Evolutionary conservation across 192 early-diverging fungal genomes (phyloP).

Genomic region (Backusella tuberculispora): DNA sequence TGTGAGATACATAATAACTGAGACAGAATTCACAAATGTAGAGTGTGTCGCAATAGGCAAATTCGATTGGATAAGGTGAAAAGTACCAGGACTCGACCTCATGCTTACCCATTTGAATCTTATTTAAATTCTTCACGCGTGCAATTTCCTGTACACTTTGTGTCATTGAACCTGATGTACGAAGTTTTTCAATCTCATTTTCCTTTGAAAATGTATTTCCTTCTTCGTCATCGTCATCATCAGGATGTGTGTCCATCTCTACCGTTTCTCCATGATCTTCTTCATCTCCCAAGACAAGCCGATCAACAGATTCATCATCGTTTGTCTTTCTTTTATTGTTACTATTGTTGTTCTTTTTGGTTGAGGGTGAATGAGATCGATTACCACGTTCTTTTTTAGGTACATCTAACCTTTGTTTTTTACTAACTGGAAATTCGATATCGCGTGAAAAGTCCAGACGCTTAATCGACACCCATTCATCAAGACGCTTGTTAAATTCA

Average conservation of each 20-base stretch:
- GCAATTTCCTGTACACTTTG: constrained; percentile 93
- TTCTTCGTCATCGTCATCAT: constrained; percentile 33
- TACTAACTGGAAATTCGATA: constrained; percentile 64
- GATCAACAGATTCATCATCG: constrained; percentile 9
- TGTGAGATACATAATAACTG: constrained; percentile 73
- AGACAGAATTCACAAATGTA: constrained; percentile 98
- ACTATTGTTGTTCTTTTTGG: background rate
- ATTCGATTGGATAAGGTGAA: constrained; percentile 95
- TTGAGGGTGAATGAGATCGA: constrained; percentile 1
- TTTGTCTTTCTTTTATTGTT: background rate
- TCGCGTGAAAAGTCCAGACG: constrained; percentile 69
- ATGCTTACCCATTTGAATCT: constrained; percentile 90
- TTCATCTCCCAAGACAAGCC: constrained; percentile 21
- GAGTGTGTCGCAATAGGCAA: constrained; percentile 71
- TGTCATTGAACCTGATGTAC: constrained; percentile 94
- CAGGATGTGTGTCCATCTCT: constrained; percentile 1
- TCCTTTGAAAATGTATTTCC: constrained; percentile 81
- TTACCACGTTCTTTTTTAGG: constrained; percentile 3
- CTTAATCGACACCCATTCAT: constrained; percentile 87
- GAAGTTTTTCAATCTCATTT: constrained; percentile 94
- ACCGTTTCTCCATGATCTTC: constrained; percentile 18
- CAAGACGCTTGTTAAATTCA: constrained; percentile 97
- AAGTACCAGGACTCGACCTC: constrained; percentile 99
- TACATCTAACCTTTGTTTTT: constrained; percentile 43
- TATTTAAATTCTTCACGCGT: constrained; percentile 93